These are phyloP conservation scores for Ceriops tagal DNA, from an alignment of 345 rosid genomes.

Conservation along the genomic window DNA sequence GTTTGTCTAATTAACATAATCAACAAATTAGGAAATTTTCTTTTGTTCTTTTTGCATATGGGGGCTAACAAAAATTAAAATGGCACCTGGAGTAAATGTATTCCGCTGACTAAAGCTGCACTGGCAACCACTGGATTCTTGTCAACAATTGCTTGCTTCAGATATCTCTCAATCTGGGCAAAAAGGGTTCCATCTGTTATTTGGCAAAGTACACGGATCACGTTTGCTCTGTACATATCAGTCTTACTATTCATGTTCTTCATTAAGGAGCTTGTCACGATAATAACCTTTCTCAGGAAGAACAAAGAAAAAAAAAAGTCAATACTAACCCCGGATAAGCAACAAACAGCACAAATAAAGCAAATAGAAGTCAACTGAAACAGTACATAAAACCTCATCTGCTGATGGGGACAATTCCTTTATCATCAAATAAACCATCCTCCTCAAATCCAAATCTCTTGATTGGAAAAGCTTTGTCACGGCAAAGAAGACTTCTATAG, in stretches of 20 bases:
- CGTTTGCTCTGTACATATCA: constrained; percentile 96
- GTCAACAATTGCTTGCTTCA: constrained; percentile 98
- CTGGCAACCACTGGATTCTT: constrained; percentile 98
- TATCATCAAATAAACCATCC: constrained; percentile 96
- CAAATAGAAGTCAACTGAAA: constrained; percentile 2
- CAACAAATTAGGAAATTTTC: not conserved
- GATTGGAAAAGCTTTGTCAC: constrained; percentile 98
- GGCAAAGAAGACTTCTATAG: constrained; percentile 92
- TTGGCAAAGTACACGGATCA: constrained; percentile 92
- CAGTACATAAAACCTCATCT: constrained; percentile 67
- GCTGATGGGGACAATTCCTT: constrained; percentile 97
- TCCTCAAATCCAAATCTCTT: constrained; percentile 85
- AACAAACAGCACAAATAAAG: not conserved
- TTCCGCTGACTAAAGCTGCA: constrained; percentile 98
- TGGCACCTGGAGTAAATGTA: constrained; percentile 86
- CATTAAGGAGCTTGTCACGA: constrained; percentile 97
- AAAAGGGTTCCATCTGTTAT: constrained; percentile 93
- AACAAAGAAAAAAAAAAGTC: not conserved
- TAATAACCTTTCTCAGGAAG: constrained; percentile 59
- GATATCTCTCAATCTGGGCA: constrained; percentile 85
- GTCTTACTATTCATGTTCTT: constrained; percentile 99
- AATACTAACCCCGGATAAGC: constrained; percentile 9
- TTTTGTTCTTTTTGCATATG: no score
- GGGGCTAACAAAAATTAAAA: not conserved
- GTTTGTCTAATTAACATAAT: constrained; percentile 18